Conservation (phyloP, 495 filamentous ascomycete species). For the Poronia punctata region DNA sequence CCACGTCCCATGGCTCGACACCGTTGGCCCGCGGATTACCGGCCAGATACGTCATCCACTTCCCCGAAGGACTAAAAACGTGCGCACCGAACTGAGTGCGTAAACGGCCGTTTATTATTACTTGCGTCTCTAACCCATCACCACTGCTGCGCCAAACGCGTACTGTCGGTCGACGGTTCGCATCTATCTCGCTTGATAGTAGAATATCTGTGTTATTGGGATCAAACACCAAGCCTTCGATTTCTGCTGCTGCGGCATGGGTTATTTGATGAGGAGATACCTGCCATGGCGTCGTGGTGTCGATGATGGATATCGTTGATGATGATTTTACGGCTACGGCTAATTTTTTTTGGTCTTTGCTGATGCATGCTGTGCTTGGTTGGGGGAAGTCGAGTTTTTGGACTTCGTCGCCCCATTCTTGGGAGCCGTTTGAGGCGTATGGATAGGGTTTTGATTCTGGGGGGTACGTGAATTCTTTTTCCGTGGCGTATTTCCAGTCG, state of each 20-base stretch:
- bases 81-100: neutral
- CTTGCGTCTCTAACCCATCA: neutral
- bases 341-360: neutral
- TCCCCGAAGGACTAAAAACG: neutral
- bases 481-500: neutral
- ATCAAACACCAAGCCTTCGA: neutral
- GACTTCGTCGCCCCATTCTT: neutral
- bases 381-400: neutral
- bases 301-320: neutral
- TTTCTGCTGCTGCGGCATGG: neutral
- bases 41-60: neutral
- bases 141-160: neutral
- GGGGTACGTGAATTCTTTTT: neutral
- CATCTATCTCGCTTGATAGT: neutral
- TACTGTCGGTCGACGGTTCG: neutral
- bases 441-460: neutral
- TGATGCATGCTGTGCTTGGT: neutral
- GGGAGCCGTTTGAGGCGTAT: neutral
- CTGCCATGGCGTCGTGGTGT: neutral
- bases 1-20: slow-evolving; percentile 14
- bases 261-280: neutral
- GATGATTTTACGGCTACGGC: neutral
- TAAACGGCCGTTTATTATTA: neutral
- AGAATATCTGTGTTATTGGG: neutral
- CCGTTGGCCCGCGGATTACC: neutral